Conservation (phyloP, 768 basidiomycete genomes). For the Mycena albidolilacea region DNA sequence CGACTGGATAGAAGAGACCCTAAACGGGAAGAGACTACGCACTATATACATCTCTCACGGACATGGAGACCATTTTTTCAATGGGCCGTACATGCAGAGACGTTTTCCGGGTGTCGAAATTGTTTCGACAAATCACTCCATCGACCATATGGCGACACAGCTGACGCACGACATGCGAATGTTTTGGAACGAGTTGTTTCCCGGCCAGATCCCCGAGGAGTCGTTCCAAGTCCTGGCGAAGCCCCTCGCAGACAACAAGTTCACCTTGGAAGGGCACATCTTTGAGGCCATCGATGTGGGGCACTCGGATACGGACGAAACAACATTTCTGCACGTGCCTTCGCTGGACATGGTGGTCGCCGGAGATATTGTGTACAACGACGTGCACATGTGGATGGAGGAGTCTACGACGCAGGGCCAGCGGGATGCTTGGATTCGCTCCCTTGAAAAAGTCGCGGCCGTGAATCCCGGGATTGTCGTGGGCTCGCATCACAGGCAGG, state of each 20-base stretch:
- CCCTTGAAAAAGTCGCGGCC: conserved; percentile 27
- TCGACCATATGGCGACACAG: conserved; percentile 25
- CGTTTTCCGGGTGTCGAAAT: conserved; percentile 26
- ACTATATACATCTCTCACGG: conserved; percentile 29
- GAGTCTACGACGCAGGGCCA: conserved; percentile 28
- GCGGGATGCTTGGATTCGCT: conserved; percentile 31
- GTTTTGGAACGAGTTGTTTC: conserved; percentile 24
- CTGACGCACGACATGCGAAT: conserved; percentile 16
- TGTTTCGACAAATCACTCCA: conserved; percentile 23
- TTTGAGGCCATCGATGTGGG: conserved; percentile 29
- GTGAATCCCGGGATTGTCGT: conserved; percentile 28
- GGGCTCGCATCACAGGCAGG: conserved; percentile 27
- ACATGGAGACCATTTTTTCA: conserved; percentile 28
- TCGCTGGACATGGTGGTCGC: conserved; percentile 25
- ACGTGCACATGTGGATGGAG: conserved; percentile 26
- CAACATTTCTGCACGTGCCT: conserved; percentile 29
- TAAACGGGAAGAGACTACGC: conserved; percentile 16
- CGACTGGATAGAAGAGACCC: conserved; percentile 23
- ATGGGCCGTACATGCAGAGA: conserved; percentile 18
- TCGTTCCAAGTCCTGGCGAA: conserved; percentile 28
- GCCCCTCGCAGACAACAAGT: conserved; percentile 17
- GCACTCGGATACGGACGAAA: conserved; percentile 29
- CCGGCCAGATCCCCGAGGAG: conserved; percentile 29
- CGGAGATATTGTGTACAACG: conserved; percentile 27
- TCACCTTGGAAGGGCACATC: conserved; percentile 27